phyloP scores from a whole-genome alignment of 805 yeast species.

The Wickerhamomyces chaumierensis region DNA sequence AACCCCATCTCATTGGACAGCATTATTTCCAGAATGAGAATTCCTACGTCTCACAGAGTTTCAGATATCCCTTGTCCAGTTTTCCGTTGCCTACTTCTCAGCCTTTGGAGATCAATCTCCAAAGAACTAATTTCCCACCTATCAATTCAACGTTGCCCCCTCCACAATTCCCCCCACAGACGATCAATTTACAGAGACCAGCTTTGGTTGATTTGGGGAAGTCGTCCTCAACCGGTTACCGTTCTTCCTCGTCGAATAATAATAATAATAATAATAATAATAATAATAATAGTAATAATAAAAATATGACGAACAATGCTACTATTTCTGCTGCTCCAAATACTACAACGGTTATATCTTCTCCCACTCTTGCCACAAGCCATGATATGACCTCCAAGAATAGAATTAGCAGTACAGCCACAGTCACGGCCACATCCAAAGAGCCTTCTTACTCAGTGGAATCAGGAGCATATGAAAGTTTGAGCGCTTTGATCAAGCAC shows the following conservation, averaged over 20 bases:
- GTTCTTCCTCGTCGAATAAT: too few relatives aligned
- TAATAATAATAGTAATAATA: too few relatives aligned
- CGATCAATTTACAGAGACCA: too few relatives aligned
- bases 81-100: slow-evolving; percentile 7
- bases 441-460: slow-evolving; percentile 11
- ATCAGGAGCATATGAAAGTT: slow-evolving; percentile 8
- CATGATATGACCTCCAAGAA: too few relatives aligned
- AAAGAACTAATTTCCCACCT: slow-evolving; percentile 3
- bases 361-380: too few relatives aligned
- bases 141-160: background rate
- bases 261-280: too few relatives aligned
- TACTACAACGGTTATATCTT: too few relatives aligned
- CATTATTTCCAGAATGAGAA: background rate
- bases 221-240: too few relatives aligned
- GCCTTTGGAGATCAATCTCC: slow-evolving; percentile 13
- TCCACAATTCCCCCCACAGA: background rate
- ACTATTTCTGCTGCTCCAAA: too few relatives aligned
- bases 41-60: background rate
- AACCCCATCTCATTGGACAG: background rate
- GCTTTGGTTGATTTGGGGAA: too few relatives aligned
- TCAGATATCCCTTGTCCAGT: background rate
- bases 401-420: background rate
- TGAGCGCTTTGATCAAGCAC: slow-evolving; percentile 8
- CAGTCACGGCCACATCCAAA: background rate
- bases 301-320: too few relatives aligned